phyloP scores from a whole-genome alignment of 1,284 basidiomycete genomes.

The Fomitopsis schrenkii region DNA sequence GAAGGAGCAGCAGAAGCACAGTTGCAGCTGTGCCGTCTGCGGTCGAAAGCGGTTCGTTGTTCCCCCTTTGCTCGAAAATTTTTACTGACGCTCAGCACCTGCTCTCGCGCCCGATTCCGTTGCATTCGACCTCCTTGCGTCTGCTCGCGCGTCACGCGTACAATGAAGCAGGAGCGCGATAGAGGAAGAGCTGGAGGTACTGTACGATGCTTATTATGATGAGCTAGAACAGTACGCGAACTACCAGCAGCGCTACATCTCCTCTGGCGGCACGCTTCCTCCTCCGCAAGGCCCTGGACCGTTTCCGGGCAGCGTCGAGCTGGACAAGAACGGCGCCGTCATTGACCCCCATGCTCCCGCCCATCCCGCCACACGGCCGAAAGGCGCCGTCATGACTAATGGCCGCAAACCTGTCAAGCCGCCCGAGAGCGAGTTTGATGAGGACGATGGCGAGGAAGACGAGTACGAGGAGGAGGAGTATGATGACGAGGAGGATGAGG shows the following conservation, averaged over 20 bases:
- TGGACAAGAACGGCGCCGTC: conserved; percentile 87
- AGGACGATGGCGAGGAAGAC: conserved; percentile 40
- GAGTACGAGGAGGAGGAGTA: conserved; percentile 36
- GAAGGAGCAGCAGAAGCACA: conserved; percentile 98
- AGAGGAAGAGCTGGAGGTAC: conserved; percentile 97
- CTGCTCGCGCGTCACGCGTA: conserved; percentile 8
- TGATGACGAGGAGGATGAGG: conserved; percentile 29
- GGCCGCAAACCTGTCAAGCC: conserved; percentile 45
- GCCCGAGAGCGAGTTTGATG: conserved; percentile 60
- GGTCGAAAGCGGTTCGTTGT: conserved; percentile 81
- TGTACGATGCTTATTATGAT: conserved; percentile 99
- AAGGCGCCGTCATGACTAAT: conserved; percentile 38
- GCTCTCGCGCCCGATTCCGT: conserved; percentile 14
- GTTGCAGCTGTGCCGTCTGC: conserved; percentile 94
- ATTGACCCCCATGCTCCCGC: conserved; percentile 53
- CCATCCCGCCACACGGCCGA: conserved; percentile 37
- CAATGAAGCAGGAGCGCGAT: conserved; percentile 74
- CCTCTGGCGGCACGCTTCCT: conserved; percentile 79
- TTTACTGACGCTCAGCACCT: conserved; percentile 33
- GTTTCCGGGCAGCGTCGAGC: conserved; percentile 95
- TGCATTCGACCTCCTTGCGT: conserved; percentile 15
- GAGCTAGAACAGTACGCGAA: conserved; percentile 98
- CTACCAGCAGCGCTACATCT: conserved; percentile 92
- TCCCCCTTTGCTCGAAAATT: conserved; percentile 24
- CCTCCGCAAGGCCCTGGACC: conserved; percentile 95